Conservation (phyloP, 2,329 filamentous ascomycete genomes). For the Pseudocercospora pini-densiflorae region DNA sequence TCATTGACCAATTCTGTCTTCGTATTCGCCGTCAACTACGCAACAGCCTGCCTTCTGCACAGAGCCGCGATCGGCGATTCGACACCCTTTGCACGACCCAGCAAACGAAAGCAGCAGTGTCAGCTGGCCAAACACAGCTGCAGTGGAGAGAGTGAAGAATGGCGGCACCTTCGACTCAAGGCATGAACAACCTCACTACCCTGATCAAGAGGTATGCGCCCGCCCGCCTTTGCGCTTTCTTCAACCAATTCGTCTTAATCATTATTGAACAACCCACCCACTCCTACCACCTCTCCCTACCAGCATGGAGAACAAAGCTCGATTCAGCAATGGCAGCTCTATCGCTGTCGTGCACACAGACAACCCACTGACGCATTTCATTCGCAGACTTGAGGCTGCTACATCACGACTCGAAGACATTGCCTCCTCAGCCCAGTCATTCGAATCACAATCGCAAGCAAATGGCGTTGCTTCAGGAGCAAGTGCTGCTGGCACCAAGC, state of each 20-base stretch:
- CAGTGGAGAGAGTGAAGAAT: constrained; percentile 3
- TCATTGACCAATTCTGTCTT: neutral
- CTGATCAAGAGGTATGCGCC: constrained; percentile 85
- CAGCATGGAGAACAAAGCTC: constrained; percentile 23
- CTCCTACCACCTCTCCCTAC: neutral
- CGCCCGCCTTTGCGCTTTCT: constrained; percentile 6
- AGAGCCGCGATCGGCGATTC: constrained; percentile 8
- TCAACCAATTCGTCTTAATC: neutral
- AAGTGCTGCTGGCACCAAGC: constrained; percentile 21
- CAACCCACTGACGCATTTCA: constrained; percentile 54
- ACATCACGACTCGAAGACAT: constrained; percentile 97
- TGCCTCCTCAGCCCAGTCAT: constrained; percentile 69
- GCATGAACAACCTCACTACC: constrained; percentile 96
- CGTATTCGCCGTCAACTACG: neutral
- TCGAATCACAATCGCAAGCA: constrained; percentile 49
- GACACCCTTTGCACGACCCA: constrained; percentile 7
- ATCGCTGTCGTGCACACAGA: constrained; percentile 31
- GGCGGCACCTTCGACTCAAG: constrained; percentile 41
- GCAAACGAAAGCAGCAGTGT: constrained; percentile 8
- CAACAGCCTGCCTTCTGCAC: constrained; percentile 1
- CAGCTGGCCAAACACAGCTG: constrained; percentile 4
- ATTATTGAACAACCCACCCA: neutral
- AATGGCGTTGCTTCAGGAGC: constrained; percentile 23
- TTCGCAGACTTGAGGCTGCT: constrained; percentile 87
- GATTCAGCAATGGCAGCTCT: constrained; percentile 24